phyloP scores from a whole-genome alignment of 257 asterid species.

The Scutellaria baicalensis region DNA sequence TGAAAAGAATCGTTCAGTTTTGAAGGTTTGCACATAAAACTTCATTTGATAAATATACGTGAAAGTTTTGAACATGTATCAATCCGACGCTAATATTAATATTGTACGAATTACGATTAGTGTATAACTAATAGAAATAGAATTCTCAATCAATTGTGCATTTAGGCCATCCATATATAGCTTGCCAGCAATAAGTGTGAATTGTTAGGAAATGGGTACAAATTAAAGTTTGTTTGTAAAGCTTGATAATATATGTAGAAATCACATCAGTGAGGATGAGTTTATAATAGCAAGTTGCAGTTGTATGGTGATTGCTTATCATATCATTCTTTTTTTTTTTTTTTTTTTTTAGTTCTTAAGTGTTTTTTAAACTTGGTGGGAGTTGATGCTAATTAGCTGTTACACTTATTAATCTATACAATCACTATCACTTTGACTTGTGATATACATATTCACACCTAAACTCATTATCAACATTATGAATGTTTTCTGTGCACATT shows the following conservation, averaged over 20 bases:
- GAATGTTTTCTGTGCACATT: neutral
- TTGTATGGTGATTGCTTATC: neutral
- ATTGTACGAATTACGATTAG: neutral
- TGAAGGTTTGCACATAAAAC: too few species aligned
- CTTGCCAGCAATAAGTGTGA: neutral
- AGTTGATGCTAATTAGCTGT: neutral
- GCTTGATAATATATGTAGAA: neutral
- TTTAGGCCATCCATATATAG: neutral
- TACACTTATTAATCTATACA: neutral
- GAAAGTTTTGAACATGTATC: too few species aligned
- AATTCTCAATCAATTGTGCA: neutral
- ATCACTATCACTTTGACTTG: slow-evolving; percentile 27
- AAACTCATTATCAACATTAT: slow-evolving; percentile 5
- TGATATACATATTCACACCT: slow-evolving; percentile 16
- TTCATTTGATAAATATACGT: too few species aligned
- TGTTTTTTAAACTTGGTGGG: neutral
- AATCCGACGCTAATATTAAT: neutral
- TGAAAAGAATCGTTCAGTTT: too few species aligned
- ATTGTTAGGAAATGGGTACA: neutral
- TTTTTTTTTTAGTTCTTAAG: neutral
- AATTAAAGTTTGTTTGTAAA: neutral
- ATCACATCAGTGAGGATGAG: slow-evolving; percentile 17
- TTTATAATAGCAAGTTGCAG: slow-evolving; percentile 3
- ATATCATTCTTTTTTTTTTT: too few species aligned
- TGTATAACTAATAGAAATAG: neutral